Evolutionary conservation across 805 yeast genomes (phyloP), one percentile per base, ranked within the genome.

Genomic region (Kuraishia hungarica): DNA sequence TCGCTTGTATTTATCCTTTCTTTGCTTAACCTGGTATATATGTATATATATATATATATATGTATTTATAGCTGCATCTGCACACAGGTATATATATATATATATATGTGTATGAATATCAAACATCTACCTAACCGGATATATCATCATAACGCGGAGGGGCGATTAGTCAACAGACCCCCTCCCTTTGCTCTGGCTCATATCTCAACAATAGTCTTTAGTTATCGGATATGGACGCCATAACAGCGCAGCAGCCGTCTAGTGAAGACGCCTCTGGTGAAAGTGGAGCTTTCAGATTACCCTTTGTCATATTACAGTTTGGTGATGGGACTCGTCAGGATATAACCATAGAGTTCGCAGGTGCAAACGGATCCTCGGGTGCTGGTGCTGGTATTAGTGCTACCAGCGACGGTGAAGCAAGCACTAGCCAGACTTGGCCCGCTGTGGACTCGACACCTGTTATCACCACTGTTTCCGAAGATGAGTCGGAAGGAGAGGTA

Each of bases 311-410:
- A 19, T 61, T 69, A 2, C 62, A 64, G 55, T 65, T 68, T 48
- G 62, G 67, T 5, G 67, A 67, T 50, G 70, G 72, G 1, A 57
- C 62, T 2, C 56, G 62, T 3, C 71, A 67, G 54, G 60, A 57
- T 26, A 55, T 69, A 20, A 49, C 62, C 8, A 67, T 69, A 11
- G 73, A 69, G 51, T 70, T 69, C 2, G 71, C 72, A 7, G 29
- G 39, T 7, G 20, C 21, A 35, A 49, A 49, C 11, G 53, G 20
- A 21, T 29, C 35, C 5, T 22, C 49, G 5, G n/a, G 22, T 4
- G 24, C 49, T 22, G n/a, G n/a, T n/a, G n/a, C n/a, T n/a, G n/a
- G n/a, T n/a, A n/a, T n/a, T n/a, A n/a, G n/a, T n/a, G 23, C n/a
- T 15, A 22, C 51, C 11, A 23, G 24, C 6, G 29, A 22, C 28